Conservation (phyloP, 495 filamentous ascomycete genomes). For the Xylaria venustula region DNA sequence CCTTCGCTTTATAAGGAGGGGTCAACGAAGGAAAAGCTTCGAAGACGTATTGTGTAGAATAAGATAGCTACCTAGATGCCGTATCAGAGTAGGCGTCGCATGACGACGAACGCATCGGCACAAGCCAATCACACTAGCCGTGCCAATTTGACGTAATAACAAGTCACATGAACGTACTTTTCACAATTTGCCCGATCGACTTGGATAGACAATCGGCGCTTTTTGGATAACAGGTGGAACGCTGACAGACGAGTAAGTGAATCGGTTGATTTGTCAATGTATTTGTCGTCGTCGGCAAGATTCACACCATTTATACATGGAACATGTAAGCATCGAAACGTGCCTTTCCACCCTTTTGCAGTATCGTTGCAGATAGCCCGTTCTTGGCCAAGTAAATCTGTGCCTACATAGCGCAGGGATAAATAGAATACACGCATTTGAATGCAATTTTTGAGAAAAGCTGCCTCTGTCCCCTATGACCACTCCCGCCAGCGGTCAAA, state of each 20-base stretch:
- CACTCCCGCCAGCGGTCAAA: neutral
- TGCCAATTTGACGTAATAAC: constrained; percentile 24
- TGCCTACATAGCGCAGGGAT: neutral
- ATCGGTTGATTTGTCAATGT: neutral
- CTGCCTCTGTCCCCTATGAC: neutral
- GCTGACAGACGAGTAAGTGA: no score
- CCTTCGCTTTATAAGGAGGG: no score
- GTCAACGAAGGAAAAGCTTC: neutral
- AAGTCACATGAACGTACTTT: constrained; percentile 4
- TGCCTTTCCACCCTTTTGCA: neutral
- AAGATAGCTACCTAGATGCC: no score
- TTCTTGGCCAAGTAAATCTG: neutral
- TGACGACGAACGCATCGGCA: no score
- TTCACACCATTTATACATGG: neutral
- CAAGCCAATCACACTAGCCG: neutral
- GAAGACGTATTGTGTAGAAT: no score
- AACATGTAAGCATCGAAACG: neutral
- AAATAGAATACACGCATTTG: constrained; percentile 16
- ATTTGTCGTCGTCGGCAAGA: constrained; percentile 14
- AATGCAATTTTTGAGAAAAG: constrained; percentile 7
- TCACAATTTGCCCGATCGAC: no score
- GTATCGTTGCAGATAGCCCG: neutral
- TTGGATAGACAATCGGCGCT: no score
- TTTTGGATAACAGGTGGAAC: no score
- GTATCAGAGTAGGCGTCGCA: no score